Evolutionary conservation across 345 rosid genomes (phyloP).

Genomic region (Corymbia maculata): DNA sequence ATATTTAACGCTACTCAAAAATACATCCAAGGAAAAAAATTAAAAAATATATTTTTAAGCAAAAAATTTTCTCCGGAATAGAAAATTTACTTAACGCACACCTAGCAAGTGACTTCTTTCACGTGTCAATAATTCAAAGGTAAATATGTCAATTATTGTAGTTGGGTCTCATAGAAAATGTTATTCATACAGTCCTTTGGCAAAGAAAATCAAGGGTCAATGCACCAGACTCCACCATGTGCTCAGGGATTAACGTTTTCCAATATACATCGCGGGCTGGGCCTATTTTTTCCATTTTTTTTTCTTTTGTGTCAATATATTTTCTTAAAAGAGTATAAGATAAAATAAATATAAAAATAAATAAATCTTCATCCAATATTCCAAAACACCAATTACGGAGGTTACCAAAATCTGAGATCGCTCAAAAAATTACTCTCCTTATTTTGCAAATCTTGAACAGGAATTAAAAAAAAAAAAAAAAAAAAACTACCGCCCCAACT

Average conservation of each 20-base stretch:
- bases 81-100: no score
- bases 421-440: background rate
- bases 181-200: background rate
- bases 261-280: background rate
- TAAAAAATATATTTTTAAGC: no score
- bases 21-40: no score
- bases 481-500: background rate
- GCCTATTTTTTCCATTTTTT: background rate
- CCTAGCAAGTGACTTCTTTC: background rate
- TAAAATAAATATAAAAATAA: background rate
- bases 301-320: background rate
- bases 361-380: background rate
- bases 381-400: background rate
- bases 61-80: no score
- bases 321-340: background rate
- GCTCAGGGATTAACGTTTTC: background rate
- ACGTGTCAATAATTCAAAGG: background rate
- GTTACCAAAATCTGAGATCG: background rate
- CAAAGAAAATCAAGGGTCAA: background rate
- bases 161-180: background rate
- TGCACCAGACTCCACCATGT: background rate
- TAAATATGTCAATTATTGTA: background rate
- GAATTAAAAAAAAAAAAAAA: background rate
- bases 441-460: background rate
- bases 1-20: no score